Evolutionary conservation across 2,329 filamentous ascomycete species (phyloP), one percentile per base, ranked within the genome.

Genomic region (Aspergillus sp.): DNA sequence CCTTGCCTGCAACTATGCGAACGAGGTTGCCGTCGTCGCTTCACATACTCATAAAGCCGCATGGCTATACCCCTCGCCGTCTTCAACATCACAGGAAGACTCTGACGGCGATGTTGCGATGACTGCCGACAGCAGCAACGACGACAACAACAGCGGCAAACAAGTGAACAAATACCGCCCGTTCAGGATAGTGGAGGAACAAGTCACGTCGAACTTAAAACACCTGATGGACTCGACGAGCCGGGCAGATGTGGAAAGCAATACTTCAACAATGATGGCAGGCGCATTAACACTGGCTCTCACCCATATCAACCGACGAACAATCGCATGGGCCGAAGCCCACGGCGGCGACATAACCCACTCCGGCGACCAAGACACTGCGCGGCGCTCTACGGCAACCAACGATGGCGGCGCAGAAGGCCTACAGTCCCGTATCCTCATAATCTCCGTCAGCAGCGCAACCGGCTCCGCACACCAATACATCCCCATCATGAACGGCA

Each of bases 401-500:
- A 57, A 64, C 64, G 45, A 65, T 64, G 1, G 69, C 70, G 21
- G 68, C 5, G 76, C 64, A 23, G 66, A 67, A 50, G 67, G 84
- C 17, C 80, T 95, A 19, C 88, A 90, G 64, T 89, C 88, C 14
- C 90, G 95, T 59, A 96, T 99, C 68, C 83, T 99, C 55, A 87
- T 98, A 62, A 74, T 99, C 54, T 96, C 90, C 48, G 92, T 97
- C 4, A 96, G 91, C 47, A 91, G 91, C 14, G 96, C 91, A 40
- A 91, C 91, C 69, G 90, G 93, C 67, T 85, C 96, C 0, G 87
- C 92, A 5, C 90, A 85, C 60, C 87, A 98, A 75, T 99, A 99
- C 78, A 99, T 99, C 56, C 90, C 93, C 0, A 95, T 96, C 65
- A 99, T 99, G 95, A 99, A 99, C 77, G 86, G 89, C 67, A 96